phyloP scores from a whole-genome alignment of 768 basidiomycete genomes.

The Cyclocybe cylindracea region DNA sequence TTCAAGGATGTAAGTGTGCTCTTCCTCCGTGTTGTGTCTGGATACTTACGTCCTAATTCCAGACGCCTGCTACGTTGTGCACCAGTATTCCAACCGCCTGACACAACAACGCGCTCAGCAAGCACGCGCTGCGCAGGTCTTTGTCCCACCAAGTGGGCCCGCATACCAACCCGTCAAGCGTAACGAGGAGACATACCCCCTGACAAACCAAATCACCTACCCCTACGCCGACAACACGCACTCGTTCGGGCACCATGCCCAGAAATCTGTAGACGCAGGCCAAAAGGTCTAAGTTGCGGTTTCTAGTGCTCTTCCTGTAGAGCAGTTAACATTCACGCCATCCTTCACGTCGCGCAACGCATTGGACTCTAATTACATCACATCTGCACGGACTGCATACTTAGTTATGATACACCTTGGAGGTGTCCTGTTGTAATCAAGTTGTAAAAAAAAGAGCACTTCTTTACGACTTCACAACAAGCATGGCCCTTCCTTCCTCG shows the following conservation, averaged over 20 bases:
- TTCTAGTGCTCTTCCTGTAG: background rate
- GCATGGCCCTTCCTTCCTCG: too few relatives aligned
- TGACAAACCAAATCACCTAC: conserved; percentile 29
- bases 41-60: conserved; percentile 4
- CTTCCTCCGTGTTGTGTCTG: background rate
- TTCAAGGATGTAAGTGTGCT: conserved; percentile 38
- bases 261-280: conserved; percentile 7
- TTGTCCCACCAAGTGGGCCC: conserved; percentile 14
- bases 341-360: too few relatives aligned
- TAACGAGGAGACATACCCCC: conserved; percentile 27
- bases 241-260: conserved; percentile 25
- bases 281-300: conserved; percentile 7
- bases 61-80: conserved; percentile 42
- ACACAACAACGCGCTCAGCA: conserved; percentile 25
- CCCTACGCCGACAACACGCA: conserved; percentile 31
- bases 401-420: background rate
- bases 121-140: conserved; percentile 18
- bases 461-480: background rate
- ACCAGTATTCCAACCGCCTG: conserved; percentile 35
- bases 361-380: background rate
- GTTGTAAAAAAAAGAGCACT: background rate
- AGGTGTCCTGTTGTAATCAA: background rate
- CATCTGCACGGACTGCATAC: background rate
- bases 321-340: too few relatives aligned
- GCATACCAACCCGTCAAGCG: conserved; percentile 27